Conservation (phyloP, 2,329 filamentous ascomycete species). For the Whalleya microplaca region DNA sequence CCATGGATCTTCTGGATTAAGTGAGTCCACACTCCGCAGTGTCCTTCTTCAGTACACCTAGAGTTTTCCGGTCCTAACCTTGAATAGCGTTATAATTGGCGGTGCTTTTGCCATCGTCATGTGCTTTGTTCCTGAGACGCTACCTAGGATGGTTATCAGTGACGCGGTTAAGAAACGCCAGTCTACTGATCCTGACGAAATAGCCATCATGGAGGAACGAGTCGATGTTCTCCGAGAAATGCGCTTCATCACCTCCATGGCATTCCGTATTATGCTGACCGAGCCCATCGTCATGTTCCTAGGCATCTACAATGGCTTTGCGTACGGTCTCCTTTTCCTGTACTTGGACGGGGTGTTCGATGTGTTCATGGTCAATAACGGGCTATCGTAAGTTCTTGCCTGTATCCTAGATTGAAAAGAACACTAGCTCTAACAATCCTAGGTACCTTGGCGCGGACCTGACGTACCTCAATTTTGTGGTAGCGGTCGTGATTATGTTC, state of each 20-base stretch:
- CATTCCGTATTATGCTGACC: constrained; percentile 46
- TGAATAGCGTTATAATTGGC: constrained; percentile 40
- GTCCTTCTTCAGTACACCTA: neutral
- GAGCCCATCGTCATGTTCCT: constrained; percentile 46
- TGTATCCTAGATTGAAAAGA: neutral
- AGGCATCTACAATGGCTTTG: constrained; percentile 46
- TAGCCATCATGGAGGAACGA: constrained; percentile 38
- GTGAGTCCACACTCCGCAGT: constrained; percentile 15
- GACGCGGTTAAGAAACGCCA: constrained; percentile 37
- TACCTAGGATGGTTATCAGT: constrained; percentile 44
- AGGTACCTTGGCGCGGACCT: constrained; percentile 43
- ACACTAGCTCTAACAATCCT: constrained; percentile 9
- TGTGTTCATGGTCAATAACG: constrained; percentile 47
- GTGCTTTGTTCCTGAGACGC: constrained; percentile 45
- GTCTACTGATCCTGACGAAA: constrained; percentile 35
- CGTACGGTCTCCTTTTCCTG: constrained; percentile 46
- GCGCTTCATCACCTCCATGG: constrained; percentile 46
- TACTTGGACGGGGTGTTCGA: constrained; percentile 48
- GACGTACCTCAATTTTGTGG: constrained; percentile 48
- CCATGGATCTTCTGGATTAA: constrained; percentile 48
- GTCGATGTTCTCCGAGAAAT: constrained; percentile 44
- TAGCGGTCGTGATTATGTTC: constrained; percentile 46
- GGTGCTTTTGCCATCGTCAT: constrained; percentile 41
- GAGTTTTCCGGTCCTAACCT: constrained; percentile 10
- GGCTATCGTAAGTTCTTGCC: constrained; percentile 38